phyloP scores from a whole-genome alignment of 345 rosid genomes.

The Eucalyptus fibrosa region DNA sequence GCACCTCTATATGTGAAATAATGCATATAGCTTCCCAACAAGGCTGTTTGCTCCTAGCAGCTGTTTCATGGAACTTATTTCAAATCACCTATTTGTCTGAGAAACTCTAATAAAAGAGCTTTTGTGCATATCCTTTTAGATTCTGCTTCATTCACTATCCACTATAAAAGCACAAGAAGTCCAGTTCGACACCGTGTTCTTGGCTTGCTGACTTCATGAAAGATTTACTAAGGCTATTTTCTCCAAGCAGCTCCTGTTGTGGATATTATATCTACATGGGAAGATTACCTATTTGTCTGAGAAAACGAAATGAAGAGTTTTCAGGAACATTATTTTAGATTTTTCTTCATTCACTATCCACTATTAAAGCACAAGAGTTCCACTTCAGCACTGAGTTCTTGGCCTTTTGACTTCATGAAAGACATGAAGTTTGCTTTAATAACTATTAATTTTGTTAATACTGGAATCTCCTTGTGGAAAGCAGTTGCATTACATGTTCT shows the following conservation, averaged over 20 bases:
- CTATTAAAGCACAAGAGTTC: not conserved
- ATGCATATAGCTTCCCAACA: not conserved
- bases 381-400: not conserved
- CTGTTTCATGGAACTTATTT: not conserved
- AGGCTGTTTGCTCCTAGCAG: not conserved
- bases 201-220: not conserved
- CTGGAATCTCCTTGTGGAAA: not conserved
- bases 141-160: not conserved
- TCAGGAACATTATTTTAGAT: not conserved
- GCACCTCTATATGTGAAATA: not conserved
- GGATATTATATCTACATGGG: not conserved
- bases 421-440: not conserved
- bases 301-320: not conserved
- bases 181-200: not conserved
- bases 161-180: not conserved
- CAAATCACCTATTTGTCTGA: not conserved
- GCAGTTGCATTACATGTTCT: not conserved
- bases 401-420: not conserved
- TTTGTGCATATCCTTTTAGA: not conserved
- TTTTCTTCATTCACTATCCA: not conserved
- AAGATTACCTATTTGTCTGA: not conserved
- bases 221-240: not conserved
- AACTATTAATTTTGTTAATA: not conserved
- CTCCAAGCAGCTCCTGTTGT: not conserved
- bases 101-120: not conserved